Percentiles rank a stretch among this genome's conserved stretches.
Conservation (phyloP, 495 filamentous ascomycete genomes). For the Talaromyces nanjingensis region DNA sequence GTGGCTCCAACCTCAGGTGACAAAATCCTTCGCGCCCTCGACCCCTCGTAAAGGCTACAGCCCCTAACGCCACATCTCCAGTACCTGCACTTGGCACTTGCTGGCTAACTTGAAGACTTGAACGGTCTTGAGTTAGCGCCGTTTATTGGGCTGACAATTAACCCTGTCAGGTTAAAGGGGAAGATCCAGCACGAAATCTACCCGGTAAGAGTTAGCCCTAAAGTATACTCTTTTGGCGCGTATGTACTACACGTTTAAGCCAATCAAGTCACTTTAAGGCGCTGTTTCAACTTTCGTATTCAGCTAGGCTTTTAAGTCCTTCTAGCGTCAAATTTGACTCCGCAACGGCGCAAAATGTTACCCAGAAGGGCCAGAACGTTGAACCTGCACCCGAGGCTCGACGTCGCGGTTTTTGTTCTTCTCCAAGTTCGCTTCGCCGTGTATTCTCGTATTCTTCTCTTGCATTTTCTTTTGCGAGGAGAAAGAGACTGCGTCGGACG, state of each 20-base stretch:
- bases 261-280: neutral
- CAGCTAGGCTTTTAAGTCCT: neutral
- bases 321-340: neutral
- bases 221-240: neutral
- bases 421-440: too few relatives aligned
- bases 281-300: too few relatives aligned
- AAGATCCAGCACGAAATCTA: neutral
- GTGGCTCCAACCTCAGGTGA: too few relatives aligned
- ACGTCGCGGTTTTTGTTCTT: too few relatives aligned
- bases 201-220: neutral
- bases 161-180: neutral
- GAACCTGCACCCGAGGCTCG: too few relatives aligned
- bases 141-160: neutral
- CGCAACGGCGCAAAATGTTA: neutral
- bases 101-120: neutral
- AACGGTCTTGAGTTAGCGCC: too few relatives aligned
- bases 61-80: neutral
- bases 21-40: too few relatives aligned
- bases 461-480: neutral
- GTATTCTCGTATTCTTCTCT: neutral
- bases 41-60: too few relatives aligned
- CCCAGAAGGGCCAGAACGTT: too few relatives aligned
- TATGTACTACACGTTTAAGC: neutral
- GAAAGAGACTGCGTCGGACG: neutral
- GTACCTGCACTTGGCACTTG: neutral